Base-by-base conservation (phyloP, 2,329 filamentous ascomycete species). In the Moelleriella libera region DNA sequence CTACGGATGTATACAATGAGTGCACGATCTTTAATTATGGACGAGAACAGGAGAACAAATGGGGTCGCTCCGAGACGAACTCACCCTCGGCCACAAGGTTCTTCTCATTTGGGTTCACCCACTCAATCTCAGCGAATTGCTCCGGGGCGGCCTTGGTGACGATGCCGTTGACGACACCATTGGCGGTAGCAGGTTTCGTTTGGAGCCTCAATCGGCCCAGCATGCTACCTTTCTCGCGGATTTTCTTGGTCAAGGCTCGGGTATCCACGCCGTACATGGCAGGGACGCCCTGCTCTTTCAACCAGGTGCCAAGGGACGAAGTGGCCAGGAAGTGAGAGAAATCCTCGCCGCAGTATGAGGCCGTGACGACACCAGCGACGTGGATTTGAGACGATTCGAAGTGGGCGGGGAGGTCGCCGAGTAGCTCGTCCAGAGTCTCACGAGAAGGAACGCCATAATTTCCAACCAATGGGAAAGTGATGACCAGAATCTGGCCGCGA, bases 221-320 rank as follows among this genome's bases (percentile, higher is more conserved):
- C 88, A 97, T 95, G 72, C 88, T 95, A 61, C 92, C 92, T 66
- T 95, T 82, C 59, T 94, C 77, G 57, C 92, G 80, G 57, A 98
- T 95, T 62, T 83, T 84, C 76, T 97, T 96, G 46, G 92, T 98
- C 63, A 98, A 70, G 48, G 86, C 83, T 63, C 92, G 77, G 43
- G 92, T 98, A 69, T 98, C 92, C 51, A 98, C 83, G 49, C 88
- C 92, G 61, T 92, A 92, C 65, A 98, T 88, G 58, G 89, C 92
- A 41, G 92, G 92, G 48, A 98, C 76, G 50, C 82, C 86, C 67
- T 97, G 86, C 68, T 97, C 88, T 72, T 96, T 95, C 59, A 98
- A 76, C 92, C 92, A 98, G 63, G 84, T 76, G 51, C 90, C 90
- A 46, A 98, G 74, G 4, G 90, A 97, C 43, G 89, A 96, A 54